A percentile compares a stretch with the other conserved stretches of the same genome.
Conservation (phyloP, 257 asterid genomes). For the Sherardia arvensis region DNA sequence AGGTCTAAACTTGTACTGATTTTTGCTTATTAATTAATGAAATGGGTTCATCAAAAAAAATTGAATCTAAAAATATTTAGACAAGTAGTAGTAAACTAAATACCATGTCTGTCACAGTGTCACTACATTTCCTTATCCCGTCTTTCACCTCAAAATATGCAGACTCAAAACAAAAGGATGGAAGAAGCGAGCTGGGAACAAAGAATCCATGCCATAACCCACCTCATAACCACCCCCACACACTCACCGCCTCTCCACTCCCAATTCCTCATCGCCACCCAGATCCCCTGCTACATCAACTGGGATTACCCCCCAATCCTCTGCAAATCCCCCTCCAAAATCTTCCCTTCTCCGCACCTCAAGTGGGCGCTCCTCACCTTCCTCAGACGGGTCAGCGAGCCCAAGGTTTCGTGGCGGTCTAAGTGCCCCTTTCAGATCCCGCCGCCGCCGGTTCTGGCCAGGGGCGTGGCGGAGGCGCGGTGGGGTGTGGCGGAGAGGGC, state of each 20-base stretch:
- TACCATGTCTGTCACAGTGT: too few relatives aligned
- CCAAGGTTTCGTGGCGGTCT: constrained; percentile 78
- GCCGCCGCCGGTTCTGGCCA: constrained; percentile 53
- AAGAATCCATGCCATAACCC: constrained; percentile 55
- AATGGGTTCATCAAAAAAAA: too few relatives aligned
- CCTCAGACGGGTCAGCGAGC: constrained; percentile 44
- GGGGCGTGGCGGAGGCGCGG: constrained; percentile 64
- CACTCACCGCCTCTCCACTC: constrained; percentile 64
- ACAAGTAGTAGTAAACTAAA: too few relatives aligned
- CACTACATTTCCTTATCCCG: not conserved
- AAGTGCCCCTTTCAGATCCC: constrained; percentile 74
- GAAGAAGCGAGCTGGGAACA: constrained; percentile 68
- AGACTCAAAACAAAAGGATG: constrained; percentile 8
- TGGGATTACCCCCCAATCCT: constrained; percentile 97
- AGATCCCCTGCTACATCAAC: constrained; percentile 72
- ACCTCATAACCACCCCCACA: constrained; percentile 57
- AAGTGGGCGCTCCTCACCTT: constrained; percentile 50
- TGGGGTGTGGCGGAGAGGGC: constrained; percentile 68
- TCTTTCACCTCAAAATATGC: not conserved
- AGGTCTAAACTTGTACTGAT: too few relatives aligned
- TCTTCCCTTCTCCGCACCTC: constrained; percentile 24
- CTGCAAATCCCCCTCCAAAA: constrained; percentile 32
- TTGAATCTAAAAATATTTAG: too few relatives aligned
- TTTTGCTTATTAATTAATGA: too few relatives aligned
- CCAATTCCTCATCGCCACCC: constrained; percentile 60